Conservation (phyloP, 495 filamentous ascomycete species). For the Penicillium pancosmium region DNA sequence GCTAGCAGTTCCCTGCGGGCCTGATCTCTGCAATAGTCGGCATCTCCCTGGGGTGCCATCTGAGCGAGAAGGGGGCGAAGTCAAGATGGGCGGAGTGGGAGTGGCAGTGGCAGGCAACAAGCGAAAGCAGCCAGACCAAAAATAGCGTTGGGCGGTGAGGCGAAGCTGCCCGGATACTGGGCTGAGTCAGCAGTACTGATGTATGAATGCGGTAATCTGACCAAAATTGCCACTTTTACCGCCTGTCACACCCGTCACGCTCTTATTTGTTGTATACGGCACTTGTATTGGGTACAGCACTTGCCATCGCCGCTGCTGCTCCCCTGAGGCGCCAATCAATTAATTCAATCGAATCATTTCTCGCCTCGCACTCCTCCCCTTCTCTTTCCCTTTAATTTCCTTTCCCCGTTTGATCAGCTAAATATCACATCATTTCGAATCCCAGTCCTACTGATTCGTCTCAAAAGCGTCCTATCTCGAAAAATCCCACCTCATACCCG, state of each 20-base stretch:
- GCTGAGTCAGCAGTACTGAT: conserved; percentile 15
- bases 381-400: conserved; percentile 3
- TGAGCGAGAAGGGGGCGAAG: conserved; percentile 14
- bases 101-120: neutral
- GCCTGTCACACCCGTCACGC: neutral
- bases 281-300: neutral
- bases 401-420: neutral
- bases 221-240: neutral
- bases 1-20: conserved; percentile 82
- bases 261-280: neutral
- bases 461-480: conserved; percentile 6
- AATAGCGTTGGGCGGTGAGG: conserved; percentile 21
- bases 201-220: conserved; percentile 3
- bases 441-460: neutral
- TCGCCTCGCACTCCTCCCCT: conserved; percentile 13
- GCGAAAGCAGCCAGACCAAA: conserved; percentile 12
- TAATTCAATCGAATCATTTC: conserved; percentile 17
- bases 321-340: conserved; percentile 27
- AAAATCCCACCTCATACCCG: neutral
- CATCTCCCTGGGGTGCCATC: conserved; percentile 74
- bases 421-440: neutral
- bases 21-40: conserved; percentile 78
- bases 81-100: conserved; percentile 4
- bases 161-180: conserved; percentile 14
- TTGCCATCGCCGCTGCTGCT: conserved; percentile 13